Percentiles rank a stretch among this genome's conserved stretches.
Conservation (phyloP, 1,284 basidiomycete species). For the Leccinum pachyderme region DNA sequence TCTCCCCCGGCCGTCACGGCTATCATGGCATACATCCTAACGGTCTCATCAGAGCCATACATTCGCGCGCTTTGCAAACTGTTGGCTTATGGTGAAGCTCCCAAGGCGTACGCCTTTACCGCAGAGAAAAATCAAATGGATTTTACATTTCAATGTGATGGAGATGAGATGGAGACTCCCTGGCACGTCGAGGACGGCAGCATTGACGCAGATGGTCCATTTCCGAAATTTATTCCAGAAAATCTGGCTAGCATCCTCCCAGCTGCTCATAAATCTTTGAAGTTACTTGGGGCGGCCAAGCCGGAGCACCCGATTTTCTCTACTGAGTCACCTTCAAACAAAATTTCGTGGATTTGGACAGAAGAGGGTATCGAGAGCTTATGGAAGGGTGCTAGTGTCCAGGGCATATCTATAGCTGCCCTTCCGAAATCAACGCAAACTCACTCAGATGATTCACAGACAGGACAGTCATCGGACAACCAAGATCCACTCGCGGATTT, state of each 20-base stretch:
- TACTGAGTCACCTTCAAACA: slow-evolving; percentile 24
- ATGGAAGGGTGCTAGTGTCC: slow-evolving; percentile 31
- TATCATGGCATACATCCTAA: slow-evolving; percentile 61
- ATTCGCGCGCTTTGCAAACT: slow-evolving; percentile 51
- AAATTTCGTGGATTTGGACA: slow-evolving; percentile 69
- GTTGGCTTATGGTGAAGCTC: slow-evolving; percentile 51
- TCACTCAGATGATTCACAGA: background rate
- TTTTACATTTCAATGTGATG: slow-evolving; percentile 31
- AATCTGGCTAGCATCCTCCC: slow-evolving; percentile 51
- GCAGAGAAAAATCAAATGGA: slow-evolving; percentile 23
- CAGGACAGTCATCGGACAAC: background rate
- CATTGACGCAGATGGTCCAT: slow-evolving; percentile 38
- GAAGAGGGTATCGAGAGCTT: slow-evolving; percentile 45
- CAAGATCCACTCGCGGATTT: slow-evolving; percentile 47
- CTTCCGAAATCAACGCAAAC: background rate
- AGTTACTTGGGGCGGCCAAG: slow-evolving; percentile 57
- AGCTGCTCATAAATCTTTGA: slow-evolving; percentile 63
- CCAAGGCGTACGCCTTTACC: slow-evolving; percentile 24
- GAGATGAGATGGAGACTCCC: slow-evolving; percentile 38
- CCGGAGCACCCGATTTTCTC: slow-evolving; percentile 56
- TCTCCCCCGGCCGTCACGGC: slow-evolving; percentile 47
- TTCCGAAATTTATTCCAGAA: slow-evolving; percentile 59
- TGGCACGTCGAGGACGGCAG: slow-evolving; percentile 40
- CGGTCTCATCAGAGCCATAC: slow-evolving; percentile 59
- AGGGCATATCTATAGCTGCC: background rate